Conservation (phyloP, 192 early-diverging fungal species). For the Chytriomyces hyalinus region DNA sequence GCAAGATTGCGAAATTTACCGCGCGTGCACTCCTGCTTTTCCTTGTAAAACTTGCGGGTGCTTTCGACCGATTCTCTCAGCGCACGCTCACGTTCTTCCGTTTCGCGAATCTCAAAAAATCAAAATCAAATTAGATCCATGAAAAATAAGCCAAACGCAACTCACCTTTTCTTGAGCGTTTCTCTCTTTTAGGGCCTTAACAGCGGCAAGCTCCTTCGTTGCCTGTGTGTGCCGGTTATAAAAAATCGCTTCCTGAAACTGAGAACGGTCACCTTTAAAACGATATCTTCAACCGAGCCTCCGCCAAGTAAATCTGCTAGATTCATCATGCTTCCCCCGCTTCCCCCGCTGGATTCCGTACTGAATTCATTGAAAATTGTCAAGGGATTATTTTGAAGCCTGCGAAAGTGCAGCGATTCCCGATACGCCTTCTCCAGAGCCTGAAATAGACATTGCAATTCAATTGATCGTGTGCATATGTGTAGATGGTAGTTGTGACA, state of each 20-base stretch:
- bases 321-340: neutral
- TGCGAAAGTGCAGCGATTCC: conserved; percentile 9
- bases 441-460: neutral
- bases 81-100: neutral
- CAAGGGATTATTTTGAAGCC: conserved; percentile 24
- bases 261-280: neutral
- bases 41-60: conserved; percentile 10
- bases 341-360: neutral
- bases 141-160: neutral
- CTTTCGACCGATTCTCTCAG: conserved; percentile 7
- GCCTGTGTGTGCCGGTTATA: neutral
- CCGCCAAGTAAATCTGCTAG: conserved; percentile 5
- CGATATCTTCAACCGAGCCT: neutral
- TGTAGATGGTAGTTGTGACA: neutral
- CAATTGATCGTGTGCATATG: neutral
- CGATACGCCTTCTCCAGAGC: conserved; percentile 21
- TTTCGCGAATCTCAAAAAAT: neutral
- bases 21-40: conserved; percentile 26
- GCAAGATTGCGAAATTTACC: conserved; percentile 3
- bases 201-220: conserved; percentile 11
- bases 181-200: conserved; percentile 23
- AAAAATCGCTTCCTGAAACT: too few relatives aligned
- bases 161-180: conserved; percentile 15
- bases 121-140: neutral
- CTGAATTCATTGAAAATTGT: conserved; percentile 23